Evolutionary conservation across 768 basidiomycete species (phyloP).

Genomic region (Pisolithus marmoratus): DNA sequence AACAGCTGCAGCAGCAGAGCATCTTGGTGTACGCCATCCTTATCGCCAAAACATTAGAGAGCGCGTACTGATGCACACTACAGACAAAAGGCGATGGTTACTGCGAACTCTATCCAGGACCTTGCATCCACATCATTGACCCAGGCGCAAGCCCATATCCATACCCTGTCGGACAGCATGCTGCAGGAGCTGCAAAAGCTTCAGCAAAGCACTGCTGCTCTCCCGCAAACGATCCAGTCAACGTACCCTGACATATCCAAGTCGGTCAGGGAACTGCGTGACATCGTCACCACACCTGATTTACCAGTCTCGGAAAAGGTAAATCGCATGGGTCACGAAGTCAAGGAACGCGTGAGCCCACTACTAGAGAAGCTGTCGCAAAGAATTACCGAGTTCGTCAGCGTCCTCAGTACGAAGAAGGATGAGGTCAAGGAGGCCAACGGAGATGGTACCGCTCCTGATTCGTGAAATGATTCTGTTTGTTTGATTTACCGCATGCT

Average conservation of each 20-base stretch:
- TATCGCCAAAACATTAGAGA: not conserved
- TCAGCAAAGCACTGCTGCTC: slow-evolving; percentile 50
- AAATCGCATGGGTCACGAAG: slow-evolving; percentile 47
- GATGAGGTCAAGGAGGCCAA: slow-evolving; percentile 14
- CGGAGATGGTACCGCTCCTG: slow-evolving; percentile 9
- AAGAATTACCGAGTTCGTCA: slow-evolving; percentile 28
- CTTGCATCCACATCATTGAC: slow-evolving; percentile 53
- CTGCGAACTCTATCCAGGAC: slow-evolving; percentile 56
- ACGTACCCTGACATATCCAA: slow-evolving; percentile 50
- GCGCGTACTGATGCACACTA: slow-evolving; percentile 4
- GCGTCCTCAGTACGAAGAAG: slow-evolving; percentile 21
- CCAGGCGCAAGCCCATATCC: slow-evolving; percentile 51
- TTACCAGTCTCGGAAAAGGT: slow-evolving; percentile 61
- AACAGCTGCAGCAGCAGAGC: slow-evolving; percentile 62
- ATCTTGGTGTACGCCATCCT: slow-evolving; percentile 48
- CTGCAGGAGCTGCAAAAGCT: slow-evolving; percentile 61
- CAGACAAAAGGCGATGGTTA: slow-evolving; percentile 67
- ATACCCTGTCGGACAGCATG: slow-evolving; percentile 61
- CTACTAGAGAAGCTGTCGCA: slow-evolving; percentile 49
- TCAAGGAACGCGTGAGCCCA: slow-evolving; percentile 56
- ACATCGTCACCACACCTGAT: slow-evolving; percentile 48
- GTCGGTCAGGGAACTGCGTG: slow-evolving; percentile 47
- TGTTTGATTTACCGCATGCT: not conserved
- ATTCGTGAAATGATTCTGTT: not conserved
- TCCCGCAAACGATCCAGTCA: slow-evolving; percentile 57